Evolutionary conservation across 306 rosid species (phyloP).

Genomic region (Urtica urens): DNA sequence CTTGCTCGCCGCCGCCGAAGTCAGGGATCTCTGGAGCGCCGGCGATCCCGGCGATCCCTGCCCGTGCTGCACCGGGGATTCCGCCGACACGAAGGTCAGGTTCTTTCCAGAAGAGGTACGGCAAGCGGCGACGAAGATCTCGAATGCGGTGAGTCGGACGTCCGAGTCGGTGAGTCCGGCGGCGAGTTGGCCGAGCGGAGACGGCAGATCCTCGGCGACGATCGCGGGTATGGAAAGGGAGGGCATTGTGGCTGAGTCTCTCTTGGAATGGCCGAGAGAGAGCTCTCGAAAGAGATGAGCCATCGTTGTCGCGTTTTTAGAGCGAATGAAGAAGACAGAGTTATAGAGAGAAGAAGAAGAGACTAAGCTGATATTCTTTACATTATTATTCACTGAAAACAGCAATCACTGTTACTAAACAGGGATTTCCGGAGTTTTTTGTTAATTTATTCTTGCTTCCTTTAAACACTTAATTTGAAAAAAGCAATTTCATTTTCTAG

Average conservation of each 20-base stretch:
- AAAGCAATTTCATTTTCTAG: too few relatives aligned
- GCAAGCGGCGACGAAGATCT: slow-evolving; percentile 95
- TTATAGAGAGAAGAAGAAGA: slow-evolving; percentile 1
- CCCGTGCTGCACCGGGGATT: slow-evolving; percentile 40
- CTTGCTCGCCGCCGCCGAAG: slow-evolving; percentile 95
- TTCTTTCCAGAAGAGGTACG: slow-evolving; percentile 80
- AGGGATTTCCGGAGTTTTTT: too few relatives aligned
- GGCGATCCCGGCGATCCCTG: slow-evolving; percentile 37
- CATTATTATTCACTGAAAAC: too few relatives aligned
- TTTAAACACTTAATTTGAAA: too few relatives aligned
- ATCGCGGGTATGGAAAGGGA: slow-evolving; percentile 14
- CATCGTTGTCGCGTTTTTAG: slow-evolving; percentile 29
- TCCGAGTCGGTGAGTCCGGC: slow-evolving; percentile 60
- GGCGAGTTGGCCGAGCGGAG: slow-evolving; percentile 73
- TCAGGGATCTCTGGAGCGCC: slow-evolving; percentile 73
- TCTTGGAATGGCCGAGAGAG: slow-evolving; percentile 75
- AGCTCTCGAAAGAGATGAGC: slow-evolving; percentile 92
- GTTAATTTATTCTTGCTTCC: too few relatives aligned
- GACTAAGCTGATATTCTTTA: too few relatives aligned
- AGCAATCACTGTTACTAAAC: too few relatives aligned
- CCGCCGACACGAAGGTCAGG: slow-evolving; percentile 33
- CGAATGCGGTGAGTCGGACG: slow-evolving; percentile 73
- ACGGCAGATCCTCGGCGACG: slow-evolving; percentile 52
- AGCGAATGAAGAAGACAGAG: slow-evolving; percentile 1
- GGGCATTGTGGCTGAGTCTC: slow-evolving; percentile 34